Conservation (phyloP, 306 rosid genomes). For the Acacia confusa region DNA sequence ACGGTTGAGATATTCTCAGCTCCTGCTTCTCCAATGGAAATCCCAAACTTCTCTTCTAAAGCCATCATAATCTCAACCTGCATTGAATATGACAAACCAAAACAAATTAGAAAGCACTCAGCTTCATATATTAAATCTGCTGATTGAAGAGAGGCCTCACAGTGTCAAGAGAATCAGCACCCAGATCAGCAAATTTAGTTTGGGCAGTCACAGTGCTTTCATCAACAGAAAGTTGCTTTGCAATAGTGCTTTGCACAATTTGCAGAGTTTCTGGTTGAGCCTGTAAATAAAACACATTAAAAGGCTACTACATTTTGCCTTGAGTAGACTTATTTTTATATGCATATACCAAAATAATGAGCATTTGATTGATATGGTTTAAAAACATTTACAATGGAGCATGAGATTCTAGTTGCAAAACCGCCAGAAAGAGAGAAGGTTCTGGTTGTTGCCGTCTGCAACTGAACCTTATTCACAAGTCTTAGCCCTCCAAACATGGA, state of each 20-base stretch:
- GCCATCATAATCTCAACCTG: slow-evolving; percentile 74
- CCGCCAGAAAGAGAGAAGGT: slow-evolving; percentile 31
- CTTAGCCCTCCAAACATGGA: slow-evolving; percentile 42
- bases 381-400: slow-evolving; percentile 41
- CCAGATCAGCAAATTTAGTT: slow-evolving; percentile 66
- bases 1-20: slow-evolving; percentile 70
- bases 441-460: slow-evolving; percentile 33
- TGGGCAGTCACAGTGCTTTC: slow-evolving; percentile 50
- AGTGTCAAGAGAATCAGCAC: slow-evolving; percentile 73
- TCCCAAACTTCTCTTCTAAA: slow-evolving; percentile 68
- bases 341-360: background rate
- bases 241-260: slow-evolving; percentile 56
- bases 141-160: slow-evolving; percentile 31
- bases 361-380: background rate
- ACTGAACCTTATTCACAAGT: slow-evolving; percentile 34
- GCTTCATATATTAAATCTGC: background rate
- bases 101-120: background rate
- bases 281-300: slow-evolving; percentile 17
- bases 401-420: slow-evolving; percentile 37
- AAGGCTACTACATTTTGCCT: background rate
- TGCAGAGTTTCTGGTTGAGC: slow-evolving; percentile 56
- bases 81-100: background rate
- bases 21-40: slow-evolving; percentile 63
- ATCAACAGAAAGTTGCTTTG: slow-evolving; percentile 66
- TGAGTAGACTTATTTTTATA: background rate